Evolutionary conservation across 192 early-diverging fungal genomes (phyloP), one percentile per base, ranked within the genome.

Genomic region (Umbelopsis sp.): DNA sequence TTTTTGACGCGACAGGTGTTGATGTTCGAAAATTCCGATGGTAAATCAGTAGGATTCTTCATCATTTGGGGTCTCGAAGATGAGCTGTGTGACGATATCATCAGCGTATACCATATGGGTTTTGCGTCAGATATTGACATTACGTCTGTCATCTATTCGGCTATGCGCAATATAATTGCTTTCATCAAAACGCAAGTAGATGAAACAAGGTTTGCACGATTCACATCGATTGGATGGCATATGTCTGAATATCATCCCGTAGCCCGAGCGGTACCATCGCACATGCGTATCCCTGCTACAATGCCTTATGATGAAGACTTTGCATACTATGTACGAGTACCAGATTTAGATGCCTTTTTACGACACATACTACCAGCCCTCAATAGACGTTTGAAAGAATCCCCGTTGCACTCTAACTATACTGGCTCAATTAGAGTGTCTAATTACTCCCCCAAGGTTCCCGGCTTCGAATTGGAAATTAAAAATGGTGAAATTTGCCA

Each of bases 361-460:
- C 30, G 30, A n/a, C 55, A 61, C 18, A 61, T 61, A 25, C 13
- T 61, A 15, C 55, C 55, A 15, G 55, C 55, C 5, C 55, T 61
- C 4, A 61, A 61, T 33, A 12, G 7, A 16, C 55, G 55, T 18
- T 35, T 61, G 27, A 61, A 61, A n/a, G 16, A 25, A 2, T 61
- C 55, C 15, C 2, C 33, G 3, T 6, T 25, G 15, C 55, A 61
- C 15, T 35, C 21, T 15, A 61, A 37, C 30, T 35, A 33, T 61
- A 61, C 55, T 33, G 55, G 55, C 18, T 61, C 55, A 2, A 12
- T 61, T 16, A 61, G 33, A 25, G 9, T 61, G 3, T 61, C 55
- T 3, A 61, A 27, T 8, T 61, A 61, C 30, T 33, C 30, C 1
- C 30, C 55, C 9, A 61, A 30, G 12, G 2, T 35, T 16, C 55